Base-by-base conservation (phyloP, 257 asterid genomes). In the Scutellaria galericulata region DNA sequence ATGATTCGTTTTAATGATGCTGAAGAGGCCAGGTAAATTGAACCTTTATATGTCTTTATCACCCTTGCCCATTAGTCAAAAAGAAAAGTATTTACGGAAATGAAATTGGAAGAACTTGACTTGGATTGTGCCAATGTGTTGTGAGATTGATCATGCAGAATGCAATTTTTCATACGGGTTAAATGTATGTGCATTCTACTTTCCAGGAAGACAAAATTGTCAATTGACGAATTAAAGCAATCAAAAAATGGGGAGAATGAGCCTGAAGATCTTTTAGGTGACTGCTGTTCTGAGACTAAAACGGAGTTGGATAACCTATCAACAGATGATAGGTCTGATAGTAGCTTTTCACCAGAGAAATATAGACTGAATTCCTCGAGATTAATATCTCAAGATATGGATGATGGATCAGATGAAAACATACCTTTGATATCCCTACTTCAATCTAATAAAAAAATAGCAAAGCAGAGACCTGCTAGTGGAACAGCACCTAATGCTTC, bases 1-100 rank as follows among this genome's bases (percentile, higher is more conserved):
- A 95, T 95, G 99, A 90, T 95, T 76, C 93, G 99, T 82, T 92
- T 92, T 77, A 93, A 92, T 74, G 83, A 88, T 66, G 82, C 78
- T 77, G 96, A 92, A 71, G 90, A 88, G 82, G 96, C 98, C 71
- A 86, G 95, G 99, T 90, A 81, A 44, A 57, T 60, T 70, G 71
- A 24, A 62, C 22, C 70, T 59, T 72, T 47, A 20, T 67, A 20
- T 67, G 50, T 68, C 64, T 60, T 71, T 73, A 52, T 18, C 27
- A n/a, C 27, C 41, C 54, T 74, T 66, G 15, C 6, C 9, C 70
- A 73, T 12, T 51, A 57, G 18, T 53, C 44, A 15, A 62, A 51
- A 59, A 55, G 64, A 47, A 9, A 60, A 54, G 22, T 42, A 65
- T 62, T 62, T 67, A 44, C 13, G 18, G 51, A 31, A 66, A 47